Evolutionary conservation across 371 early-diverging fungal species (phyloP), one percentile per base, ranked within the genome.

Genomic region (Mucor irregularis): DNA sequence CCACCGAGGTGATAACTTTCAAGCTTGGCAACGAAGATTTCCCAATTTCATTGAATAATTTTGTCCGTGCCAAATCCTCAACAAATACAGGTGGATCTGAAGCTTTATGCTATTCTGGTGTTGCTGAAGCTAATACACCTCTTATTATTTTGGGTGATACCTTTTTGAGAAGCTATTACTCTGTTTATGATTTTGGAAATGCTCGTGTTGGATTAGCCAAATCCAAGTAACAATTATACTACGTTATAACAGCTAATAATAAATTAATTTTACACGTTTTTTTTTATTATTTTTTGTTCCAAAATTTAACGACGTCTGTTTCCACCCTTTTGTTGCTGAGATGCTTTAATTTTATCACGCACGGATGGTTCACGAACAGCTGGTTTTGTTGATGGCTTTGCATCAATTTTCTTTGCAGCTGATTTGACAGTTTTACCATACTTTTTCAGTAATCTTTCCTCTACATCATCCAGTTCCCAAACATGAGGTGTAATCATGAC

Each of bases 401-500:
- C 24, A 5, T 46, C 22, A 4, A 24, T 21, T 17, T 45, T 58
- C 14, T 35, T 56, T 14, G 21, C 37, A 0, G 8, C 17, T 19
- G 33, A 29, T 29, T 9, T 34, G 13, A 53, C 43, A 3, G 33
- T 48, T 62, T 86, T 86, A 29, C 89, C 89, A 63, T 92, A 95
- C 70, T 90, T 88, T 53, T 73, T 77, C 48, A 96, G 69, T 25
- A 97, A 74, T 21, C 92, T 78, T 51, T 84, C 81, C 66, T 96
- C 96, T n/a, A 96, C 76, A 66, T 84, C 84, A 1, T 91, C 87
- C 34, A 95, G 74, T 37, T 88, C 85, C 90, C 90, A 94, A 43
- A 78, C 73, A 69, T 95, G 92, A 51, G 85, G 82, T 16, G 90
- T 81, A 49, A 97, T 82, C 46, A 90, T 81, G 50, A 97, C 71